Evolutionary conservation across 2,329 filamentous ascomycete species (phyloP).

Genomic region (Albifimbria verrucaria): DNA sequence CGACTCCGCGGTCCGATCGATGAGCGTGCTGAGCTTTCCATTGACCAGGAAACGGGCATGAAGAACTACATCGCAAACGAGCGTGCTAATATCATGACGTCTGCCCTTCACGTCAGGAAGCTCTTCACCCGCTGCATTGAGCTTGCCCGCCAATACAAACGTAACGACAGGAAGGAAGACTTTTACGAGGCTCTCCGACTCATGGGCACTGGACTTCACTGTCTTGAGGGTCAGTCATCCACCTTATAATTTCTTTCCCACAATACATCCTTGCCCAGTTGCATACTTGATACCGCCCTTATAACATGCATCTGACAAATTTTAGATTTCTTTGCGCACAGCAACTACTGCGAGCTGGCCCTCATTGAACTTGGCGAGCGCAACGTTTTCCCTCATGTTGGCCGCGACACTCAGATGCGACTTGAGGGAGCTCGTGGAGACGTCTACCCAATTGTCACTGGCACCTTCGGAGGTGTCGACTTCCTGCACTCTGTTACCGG

Average conservation of each 20-base stretch:
- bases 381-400: conserved; percentile 84
- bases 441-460: conserved; percentile 83
- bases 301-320: conserved; percentile 8
- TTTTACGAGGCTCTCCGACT: conserved; percentile 83
- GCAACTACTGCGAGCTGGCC: conserved; percentile 86
- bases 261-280: no score
- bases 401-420: conserved; percentile 66
- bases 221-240: conserved; percentile 62
- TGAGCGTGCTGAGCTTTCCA: conserved; percentile 70
- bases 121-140: conserved; percentile 74
- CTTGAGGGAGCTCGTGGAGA: conserved; percentile 61
- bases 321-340: conserved; percentile 83
- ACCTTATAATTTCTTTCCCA: no score
- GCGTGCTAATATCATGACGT: conserved; percentile 72
- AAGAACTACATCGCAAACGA: conserved; percentile 97
- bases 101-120: conserved; percentile 70
- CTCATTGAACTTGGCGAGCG: conserved; percentile 82
- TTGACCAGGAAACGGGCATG: conserved; percentile 73
- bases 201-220: conserved; percentile 85
- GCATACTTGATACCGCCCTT: neutral
- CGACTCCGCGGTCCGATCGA: conserved; percentile 81
- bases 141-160: conserved; percentile 69
- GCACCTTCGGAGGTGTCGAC: conserved; percentile 92
- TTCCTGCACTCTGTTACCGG: conserved; percentile 85
- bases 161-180: conserved; percentile 60